Evolutionary conservation across 768 basidiomycete genomes (phyloP), one percentile per base, ranked within the genome.

Genomic region (Suillus tomentosus): DNA sequence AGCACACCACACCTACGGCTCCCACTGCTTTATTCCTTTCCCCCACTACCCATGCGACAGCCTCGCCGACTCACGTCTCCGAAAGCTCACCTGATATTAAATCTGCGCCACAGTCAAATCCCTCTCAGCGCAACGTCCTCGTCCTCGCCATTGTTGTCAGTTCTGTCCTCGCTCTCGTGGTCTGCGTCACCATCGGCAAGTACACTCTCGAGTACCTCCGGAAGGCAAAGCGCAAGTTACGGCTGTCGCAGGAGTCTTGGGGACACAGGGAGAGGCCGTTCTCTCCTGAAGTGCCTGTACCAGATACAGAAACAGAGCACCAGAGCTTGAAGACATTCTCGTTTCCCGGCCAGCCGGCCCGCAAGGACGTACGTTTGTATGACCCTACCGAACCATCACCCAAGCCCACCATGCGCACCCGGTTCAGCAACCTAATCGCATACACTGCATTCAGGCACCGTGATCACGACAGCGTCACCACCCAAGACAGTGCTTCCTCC

Each of bases 131-230:
- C 60, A 61, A 61, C 3, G 60, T 54, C 9, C 31, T 60, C 22
- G 27, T 60, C 13, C 22, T 70, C 1, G 51, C 66, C 1, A 59
- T 62, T 50, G 61, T 69, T 0, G 62, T 76, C 5, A 73, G 71
- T 31, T 36, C 62, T 3, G 47, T 66, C 10, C n/a, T 68, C n/a
- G 71, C 64, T 14, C 47, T 71, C 64, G 1, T 64, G 45, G 39
- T 71, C 60, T 64, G 36, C 6, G 8, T 39, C 6, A 58, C 56
- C 17, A 4, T 42, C 17, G 19, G 39, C 39, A 59, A 58, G 61
- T 62, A 14, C 24, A 40, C 55, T 17, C 34, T 40, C 7, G 61
- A 40, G 37, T 62, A 36, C 27, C 51, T 55, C 5, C 27, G 37
- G 17, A 22, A 62, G 8, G 39, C 37, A 22, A 42, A 62, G 14